Evolutionary conservation across 2,329 filamentous ascomycete genomes (phyloP), one percentile per base, ranked within the genome.

Genomic region (Microcyclospora pomicola): DNA sequence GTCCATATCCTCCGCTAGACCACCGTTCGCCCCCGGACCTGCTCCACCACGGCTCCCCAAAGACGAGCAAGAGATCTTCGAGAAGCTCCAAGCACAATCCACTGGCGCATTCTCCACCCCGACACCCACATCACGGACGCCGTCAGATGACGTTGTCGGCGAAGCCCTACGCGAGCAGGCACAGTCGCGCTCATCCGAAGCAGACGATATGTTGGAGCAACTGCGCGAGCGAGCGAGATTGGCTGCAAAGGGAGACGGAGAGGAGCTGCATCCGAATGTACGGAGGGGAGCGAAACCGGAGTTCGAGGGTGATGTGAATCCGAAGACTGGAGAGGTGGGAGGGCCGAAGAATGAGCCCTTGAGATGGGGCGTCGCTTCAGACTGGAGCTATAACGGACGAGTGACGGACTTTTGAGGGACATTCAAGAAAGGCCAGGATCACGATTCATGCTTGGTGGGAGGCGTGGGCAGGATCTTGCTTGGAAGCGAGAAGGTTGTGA

Each of bases 261-360:
- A 78, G 40, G 72, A 79, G 43, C 58, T 82, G 14, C 79, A 83
- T 55, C 78, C 77, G 0, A 77, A 85, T 57, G 64, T 88, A 40
- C 69, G 80, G 46, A 67, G 77, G 46, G 88, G 88, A 28, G 80
- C 86, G 32, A 73, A 78, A 52, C 87, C 91, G 2, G 88, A 96
- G 64, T 98, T 98, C 52, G 78, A 88, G 49, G 91, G 91, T 41
- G 87, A 96, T 38, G 71, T 69, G 39, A 96, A 98, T 60, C 91
- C 91, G 2, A 81, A 80, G 68, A 98, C 91, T 1, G 91, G 91
- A 15, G 91, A 98, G 69, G 76, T 95, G 9, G 91, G 91, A 5
- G 91, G 91, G 1, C 91, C 91, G 5, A 98, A 96, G 76, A 96
- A 93, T 56, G 88, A 98, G 63, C 91, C 91, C 36, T 56, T 96